Evolutionary conservation across 192 early-diverging fungal species (phyloP), one percentile per base, ranked within the genome.

Genomic region (Dissophora ornata): DNA sequence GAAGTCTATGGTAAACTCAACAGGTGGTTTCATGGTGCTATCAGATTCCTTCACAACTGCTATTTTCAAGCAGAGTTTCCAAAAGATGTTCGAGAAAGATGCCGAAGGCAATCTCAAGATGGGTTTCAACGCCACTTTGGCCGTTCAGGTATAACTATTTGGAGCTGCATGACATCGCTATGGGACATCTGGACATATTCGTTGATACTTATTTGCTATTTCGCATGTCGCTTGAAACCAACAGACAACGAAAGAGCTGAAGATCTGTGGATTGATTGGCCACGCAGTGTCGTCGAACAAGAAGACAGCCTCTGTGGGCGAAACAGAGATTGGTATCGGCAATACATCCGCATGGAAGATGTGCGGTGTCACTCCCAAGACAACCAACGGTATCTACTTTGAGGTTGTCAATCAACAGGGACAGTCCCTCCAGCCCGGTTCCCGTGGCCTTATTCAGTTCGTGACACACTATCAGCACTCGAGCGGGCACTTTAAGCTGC

Each of bases 41-140:
- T 89, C 97, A 1, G 98, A 99, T 79, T 94, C 95, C 60, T 99
- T 98, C 85, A 94, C 89, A 47, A 96, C 94, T 18, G 85, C 91
- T 28, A 95, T 99, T 46, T 99, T 99, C 89, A 99, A 98, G 84
- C 94, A 98, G 82, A 95, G 94, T 65, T 98, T 98, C 88, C 92
- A 96, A 71, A 88, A 95, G 36, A 63, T 98, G 40, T 97, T 99
- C 82, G 88, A 89, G 67, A 97, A 97, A 84, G 97, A 99, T 69
- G 86, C 74, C n/a, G 87, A 93, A 57, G 96, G 93, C 8, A 85
- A 91, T 58, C 84, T 99, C 81, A 89, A 92, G 71, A 95, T 98
- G 93, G 98, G 93, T 12, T 99, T 98, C 85, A 99, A 99, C 71
- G 98, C 95, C 8, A 94, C 92, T 10, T 68, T 99, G 32, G 98